A percentile compares a stretch with the other conserved stretches of the same genome.
Conservation (phyloP, 2,329 filamentous ascomycete species). For the Colletotrichum endophyticum region DNA sequence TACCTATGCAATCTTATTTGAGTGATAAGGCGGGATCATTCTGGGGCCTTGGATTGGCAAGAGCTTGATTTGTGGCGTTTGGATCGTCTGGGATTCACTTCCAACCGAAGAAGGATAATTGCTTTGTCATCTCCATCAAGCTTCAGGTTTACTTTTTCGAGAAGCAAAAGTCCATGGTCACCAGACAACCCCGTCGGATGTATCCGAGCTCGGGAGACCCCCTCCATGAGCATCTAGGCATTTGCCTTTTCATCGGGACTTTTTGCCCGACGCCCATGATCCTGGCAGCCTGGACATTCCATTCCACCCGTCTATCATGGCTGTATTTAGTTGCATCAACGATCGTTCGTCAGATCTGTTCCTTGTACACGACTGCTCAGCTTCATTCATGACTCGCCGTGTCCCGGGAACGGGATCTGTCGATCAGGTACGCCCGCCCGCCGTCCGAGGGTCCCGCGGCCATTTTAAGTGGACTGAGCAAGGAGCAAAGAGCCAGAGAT, state of each 20-base stretch:
- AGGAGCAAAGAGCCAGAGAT: not conserved
- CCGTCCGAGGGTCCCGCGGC: not conserved
- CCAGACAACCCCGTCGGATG: not conserved
- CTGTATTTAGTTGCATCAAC: not conserved
- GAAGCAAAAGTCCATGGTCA: not conserved
- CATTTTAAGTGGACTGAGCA: not conserved
- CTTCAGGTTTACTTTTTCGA: not conserved
- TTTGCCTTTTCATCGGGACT: not conserved
- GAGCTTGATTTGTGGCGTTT: not conserved
- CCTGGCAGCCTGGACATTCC: not conserved
- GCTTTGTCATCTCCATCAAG: not conserved
- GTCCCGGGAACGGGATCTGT: not conserved
- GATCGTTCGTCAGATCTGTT: not conserved
- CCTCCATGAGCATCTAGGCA: not conserved
- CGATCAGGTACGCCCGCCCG: not conserved
- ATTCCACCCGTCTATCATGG: not conserved
- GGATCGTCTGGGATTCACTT: not conserved
- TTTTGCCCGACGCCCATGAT: not conserved
- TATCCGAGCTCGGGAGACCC: not conserved
- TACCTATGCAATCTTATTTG: not conserved
- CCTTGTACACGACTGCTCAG: not conserved
- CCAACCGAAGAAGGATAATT: not conserved
- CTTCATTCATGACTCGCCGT: not conserved
- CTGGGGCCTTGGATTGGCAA: not conserved
- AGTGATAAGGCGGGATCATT: fast-evolving